These are phyloP conservation scores for Trichomonas tenax DNA, from an alignment of 208 protist genomes.

Conservation along the genomic window DNA sequence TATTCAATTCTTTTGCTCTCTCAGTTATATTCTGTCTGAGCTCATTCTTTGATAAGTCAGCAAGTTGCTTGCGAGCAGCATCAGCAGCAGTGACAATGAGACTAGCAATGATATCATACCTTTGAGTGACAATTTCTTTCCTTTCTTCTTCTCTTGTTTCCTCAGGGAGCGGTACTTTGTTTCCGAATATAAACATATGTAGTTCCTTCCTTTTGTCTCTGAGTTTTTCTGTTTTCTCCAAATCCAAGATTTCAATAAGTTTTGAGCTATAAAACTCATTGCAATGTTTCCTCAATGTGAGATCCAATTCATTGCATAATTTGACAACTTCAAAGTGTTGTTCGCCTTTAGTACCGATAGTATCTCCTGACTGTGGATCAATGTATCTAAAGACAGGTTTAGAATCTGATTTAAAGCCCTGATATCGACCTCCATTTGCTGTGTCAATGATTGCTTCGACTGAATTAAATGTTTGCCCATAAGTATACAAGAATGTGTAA, in stretches of 20 bases:
- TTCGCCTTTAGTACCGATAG: neutral
- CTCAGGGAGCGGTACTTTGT: neutral
- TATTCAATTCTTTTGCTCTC: too few species aligned
- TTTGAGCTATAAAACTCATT: neutral
- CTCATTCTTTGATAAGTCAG: too few species aligned
- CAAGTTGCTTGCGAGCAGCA: neutral
- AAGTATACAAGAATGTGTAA: neutral
- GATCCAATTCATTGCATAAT: neutral
- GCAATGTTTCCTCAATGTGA: neutral
- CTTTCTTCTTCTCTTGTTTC: neutral
- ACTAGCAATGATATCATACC: neutral
- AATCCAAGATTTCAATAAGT: neutral
- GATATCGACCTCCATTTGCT: neutral
- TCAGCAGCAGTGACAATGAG: neutral
- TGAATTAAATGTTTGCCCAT: neutral
- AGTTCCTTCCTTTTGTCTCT: neutral
- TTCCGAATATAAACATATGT: neutral
- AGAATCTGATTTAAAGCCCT: neutral
- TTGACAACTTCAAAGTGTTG: neutral
- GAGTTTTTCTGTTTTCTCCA: neutral
- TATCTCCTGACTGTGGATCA: too few species aligned
- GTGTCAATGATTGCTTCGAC: neutral
- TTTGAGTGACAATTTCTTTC: neutral
- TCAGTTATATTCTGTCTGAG: too few species aligned
- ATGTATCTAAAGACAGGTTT: neutral